These are phyloP conservation scores for Isatis lusitanica DNA, from an alignment of 441 rosid species.

Conservation along the genomic window DNA sequence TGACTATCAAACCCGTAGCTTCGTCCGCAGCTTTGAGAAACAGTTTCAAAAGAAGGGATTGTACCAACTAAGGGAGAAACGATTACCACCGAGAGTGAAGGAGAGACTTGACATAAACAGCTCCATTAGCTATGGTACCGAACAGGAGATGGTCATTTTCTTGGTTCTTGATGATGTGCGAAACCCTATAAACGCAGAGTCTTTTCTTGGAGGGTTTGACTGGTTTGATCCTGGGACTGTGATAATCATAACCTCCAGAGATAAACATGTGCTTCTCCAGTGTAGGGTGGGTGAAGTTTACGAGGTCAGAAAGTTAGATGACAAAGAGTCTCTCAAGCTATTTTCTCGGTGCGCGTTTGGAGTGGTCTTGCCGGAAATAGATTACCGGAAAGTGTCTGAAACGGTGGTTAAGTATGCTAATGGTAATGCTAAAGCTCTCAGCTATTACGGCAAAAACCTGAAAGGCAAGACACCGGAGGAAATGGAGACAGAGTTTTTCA, in stretches of 20 bases:
- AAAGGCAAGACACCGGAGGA: conserved; percentile 19
- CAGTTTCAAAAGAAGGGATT: not conserved
- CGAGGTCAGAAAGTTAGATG: not conserved
- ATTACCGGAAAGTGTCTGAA: not conserved
- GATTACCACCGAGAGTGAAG: not conserved
- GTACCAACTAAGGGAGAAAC: not conserved
- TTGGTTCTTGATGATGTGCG: conserved; percentile 4
- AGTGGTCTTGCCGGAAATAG: not conserved
- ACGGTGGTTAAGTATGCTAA: conserved; percentile 8
- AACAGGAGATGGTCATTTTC: not conserved
- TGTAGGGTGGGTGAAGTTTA: not conserved
- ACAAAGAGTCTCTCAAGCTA: conserved; percentile 23
- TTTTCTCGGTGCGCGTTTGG: conserved; percentile 6
- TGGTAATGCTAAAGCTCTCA: conserved; percentile 33
- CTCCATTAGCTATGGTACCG: not conserved
- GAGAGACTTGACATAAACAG: not conserved
- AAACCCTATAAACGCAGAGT: not conserved
- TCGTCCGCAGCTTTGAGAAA: not conserved
- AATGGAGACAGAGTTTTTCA: not conserved
- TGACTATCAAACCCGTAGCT: not conserved
- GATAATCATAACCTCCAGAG: conserved; percentile 35
- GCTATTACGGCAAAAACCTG: not conserved
- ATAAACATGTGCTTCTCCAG: not conserved
- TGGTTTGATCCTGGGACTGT: not conserved
- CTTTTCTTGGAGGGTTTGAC: not conserved